Evolutionary conservation across 257 asterid genomes (phyloP).

Genomic region (Capsicum chinense): DNA sequence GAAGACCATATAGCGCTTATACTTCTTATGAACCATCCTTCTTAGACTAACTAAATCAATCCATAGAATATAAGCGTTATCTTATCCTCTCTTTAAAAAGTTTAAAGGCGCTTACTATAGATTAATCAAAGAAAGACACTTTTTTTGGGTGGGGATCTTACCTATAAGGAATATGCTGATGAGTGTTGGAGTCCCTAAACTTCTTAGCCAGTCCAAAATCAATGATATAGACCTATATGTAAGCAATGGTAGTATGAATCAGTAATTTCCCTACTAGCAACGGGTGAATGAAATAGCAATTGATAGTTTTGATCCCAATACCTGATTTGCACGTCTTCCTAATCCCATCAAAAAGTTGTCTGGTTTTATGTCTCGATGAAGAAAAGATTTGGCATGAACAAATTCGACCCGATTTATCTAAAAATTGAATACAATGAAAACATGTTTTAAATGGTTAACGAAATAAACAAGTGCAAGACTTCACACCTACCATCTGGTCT

Average conservation of each 20-base stretch:
- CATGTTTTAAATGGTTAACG: constrained; percentile 25
- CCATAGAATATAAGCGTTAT: constrained; percentile 2
- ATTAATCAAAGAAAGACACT: not conserved
- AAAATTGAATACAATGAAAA: constrained; percentile 15
- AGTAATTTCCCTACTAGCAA: constrained; percentile 26
- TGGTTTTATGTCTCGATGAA: constrained; percentile 89
- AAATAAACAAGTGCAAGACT: constrained; percentile 21
- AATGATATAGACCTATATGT: constrained; percentile 67
- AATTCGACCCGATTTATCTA: constrained; percentile 82
- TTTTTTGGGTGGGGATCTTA: constrained; percentile 33
- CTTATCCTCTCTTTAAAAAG: not conserved
- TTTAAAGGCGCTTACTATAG: constrained; percentile 30
- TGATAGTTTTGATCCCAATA: constrained; percentile 32
- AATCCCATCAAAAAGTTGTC: constrained; percentile 89
- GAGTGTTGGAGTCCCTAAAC: constrained; percentile 79
- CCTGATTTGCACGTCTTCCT: constrained; percentile 92
- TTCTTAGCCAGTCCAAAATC: constrained; percentile 94
- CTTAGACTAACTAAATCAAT: not conserved
- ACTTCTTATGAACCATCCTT: constrained; percentile 24
- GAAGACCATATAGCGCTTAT: not conserved
- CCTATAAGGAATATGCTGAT: constrained; percentile 92
- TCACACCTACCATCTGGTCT: constrained; percentile 71
- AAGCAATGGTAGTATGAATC: constrained; percentile 33
- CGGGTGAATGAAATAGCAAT: constrained; percentile 8
- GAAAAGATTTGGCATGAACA: constrained; percentile 72